A percentile compares a stretch with the other conserved stretches of the same genome.
Conservation (phyloP, 2,329 filamentous ascomycete species). For the Fusarium devonianum region DNA sequence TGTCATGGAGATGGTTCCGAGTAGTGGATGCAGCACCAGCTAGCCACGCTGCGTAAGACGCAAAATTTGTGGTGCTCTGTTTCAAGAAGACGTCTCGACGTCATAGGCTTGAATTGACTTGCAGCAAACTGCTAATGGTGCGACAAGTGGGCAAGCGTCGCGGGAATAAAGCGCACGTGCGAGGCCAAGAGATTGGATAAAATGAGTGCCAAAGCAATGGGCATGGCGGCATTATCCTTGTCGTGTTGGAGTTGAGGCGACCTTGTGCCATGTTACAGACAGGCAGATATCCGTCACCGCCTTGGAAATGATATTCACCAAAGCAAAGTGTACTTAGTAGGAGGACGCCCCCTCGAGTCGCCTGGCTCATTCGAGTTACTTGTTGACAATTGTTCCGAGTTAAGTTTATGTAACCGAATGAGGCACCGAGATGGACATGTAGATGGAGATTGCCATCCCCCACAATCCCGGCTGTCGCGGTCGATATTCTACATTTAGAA, state of each 20-base stretch:
- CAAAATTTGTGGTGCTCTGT: slow-evolving; percentile 35
- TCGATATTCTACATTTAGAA: slow-evolving; percentile 25
- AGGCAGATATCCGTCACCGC: slow-evolving; percentile 15
- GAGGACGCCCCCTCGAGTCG: too few species aligned
- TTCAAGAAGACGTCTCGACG: slow-evolving; percentile 32
- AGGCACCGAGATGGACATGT: slow-evolving; percentile 22
- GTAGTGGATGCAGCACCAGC: slow-evolving; percentile 19
- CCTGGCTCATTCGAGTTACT: too few species aligned
- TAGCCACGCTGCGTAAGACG: slow-evolving; percentile 18
- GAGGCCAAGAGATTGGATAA: slow-evolving; percentile 32
- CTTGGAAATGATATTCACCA: too few species aligned
- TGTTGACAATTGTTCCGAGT: slow-evolving; percentile 7
- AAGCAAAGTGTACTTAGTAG: too few species aligned
- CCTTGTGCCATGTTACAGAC: slow-evolving; percentile 8
- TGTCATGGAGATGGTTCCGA: too few species aligned
- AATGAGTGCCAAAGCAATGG: slow-evolving; percentile 7
- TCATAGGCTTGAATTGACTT: slow-evolving; percentile 35
- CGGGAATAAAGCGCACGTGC: slow-evolving; percentile 35
- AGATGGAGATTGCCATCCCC: slow-evolving; percentile 4
- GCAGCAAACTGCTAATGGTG: slow-evolving; percentile 32
- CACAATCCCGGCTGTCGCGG: background rate
- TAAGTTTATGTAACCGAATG: slow-evolving; percentile 6
- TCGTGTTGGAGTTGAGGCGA: slow-evolving; percentile 20
- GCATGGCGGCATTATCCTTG: slow-evolving; percentile 29
- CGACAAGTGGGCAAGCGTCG: slow-evolving; percentile 29